A percentile compares a stretch with the other conserved stretches of the same genome.
Evolutionary conservation across 2,329 filamentous ascomycete genomes (phyloP).

Genomic region (Phialophora macrospora): DNA sequence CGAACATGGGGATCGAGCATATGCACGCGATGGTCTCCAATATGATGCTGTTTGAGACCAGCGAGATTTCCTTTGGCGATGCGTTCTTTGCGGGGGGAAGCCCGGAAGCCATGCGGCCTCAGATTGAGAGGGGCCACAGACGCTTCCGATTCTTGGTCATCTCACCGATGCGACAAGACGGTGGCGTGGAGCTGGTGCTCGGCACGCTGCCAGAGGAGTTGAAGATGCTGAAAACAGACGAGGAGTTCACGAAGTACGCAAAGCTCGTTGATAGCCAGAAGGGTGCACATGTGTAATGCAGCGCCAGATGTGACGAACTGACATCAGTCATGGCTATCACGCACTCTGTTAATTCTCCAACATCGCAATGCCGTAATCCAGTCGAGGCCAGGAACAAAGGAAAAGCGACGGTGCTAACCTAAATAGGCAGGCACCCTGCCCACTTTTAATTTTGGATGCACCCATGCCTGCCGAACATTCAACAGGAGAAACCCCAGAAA

Average conservation of each 20-base stretch:
- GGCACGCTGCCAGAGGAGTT: constrained; percentile 37
- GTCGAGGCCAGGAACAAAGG: too few species aligned
- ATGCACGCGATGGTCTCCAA: constrained; percentile 21
- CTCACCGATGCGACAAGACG: constrained; percentile 40
- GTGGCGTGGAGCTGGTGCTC: constrained; percentile 36
- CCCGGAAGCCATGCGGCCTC: constrained; percentile 41
- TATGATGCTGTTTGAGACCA: constrained; percentile 16
- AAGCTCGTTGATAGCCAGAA: constrained; percentile 22
- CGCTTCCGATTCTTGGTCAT: constrained; percentile 42
- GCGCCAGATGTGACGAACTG: too few species aligned
- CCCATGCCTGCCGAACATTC: too few species aligned
- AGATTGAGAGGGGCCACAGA: constrained; percentile 39
- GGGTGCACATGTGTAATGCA: neutral
- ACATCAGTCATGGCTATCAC: too few species aligned
- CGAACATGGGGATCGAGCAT: constrained; percentile 21
- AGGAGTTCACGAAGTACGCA: constrained; percentile 35
- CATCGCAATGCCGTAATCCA: too few species aligned
- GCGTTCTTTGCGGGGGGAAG: constrained; percentile 38
- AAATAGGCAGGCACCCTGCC: too few species aligned
- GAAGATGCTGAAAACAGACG: constrained; percentile 34
- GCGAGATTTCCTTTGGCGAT: constrained; percentile 7
- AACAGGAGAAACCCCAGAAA: too few species aligned
- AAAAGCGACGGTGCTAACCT: too few species aligned
- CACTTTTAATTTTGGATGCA: too few species aligned
- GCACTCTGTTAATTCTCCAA: too few species aligned